Base-by-base conservation (phyloP, 2,329 filamentous ascomycete genomes). In the Teratosphaeriaceae sp. region DNA sequence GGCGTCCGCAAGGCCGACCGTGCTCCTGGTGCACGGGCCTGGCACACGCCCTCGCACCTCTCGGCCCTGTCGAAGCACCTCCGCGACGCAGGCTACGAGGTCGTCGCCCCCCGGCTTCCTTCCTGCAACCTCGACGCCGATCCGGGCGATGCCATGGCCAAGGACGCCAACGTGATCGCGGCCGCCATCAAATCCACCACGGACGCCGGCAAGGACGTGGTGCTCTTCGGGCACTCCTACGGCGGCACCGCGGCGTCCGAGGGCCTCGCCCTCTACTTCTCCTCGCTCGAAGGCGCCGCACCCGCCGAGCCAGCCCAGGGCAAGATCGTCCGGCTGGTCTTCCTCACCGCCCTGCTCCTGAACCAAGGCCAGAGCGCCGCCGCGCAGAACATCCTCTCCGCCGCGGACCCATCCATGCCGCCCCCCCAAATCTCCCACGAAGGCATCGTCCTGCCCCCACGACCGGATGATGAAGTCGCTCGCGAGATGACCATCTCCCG, bases 141-240 rank as follows among this genome's bases (percentile, higher is more conserved):
- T 9, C 38, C 38, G 12, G 38, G 38, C 2, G 18, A 40, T 16
- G 38, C 38, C 2, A 5, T 40, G 5, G 11, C 5, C 19, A 22
- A 31, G 20, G 38, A 40, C 11, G 26, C 38, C 11, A 16, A 18
- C 13, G 38, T 24, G n/a, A 16, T 40, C 23, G 16, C 16, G 9
- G 15, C 8, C 12, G 16, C 24, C 9, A 29, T 40, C 26, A 6
- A 7, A 6, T 30, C n/a, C 13, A 24, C 31, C 9, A 31, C 38
- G 5, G 13, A 18, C 7, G n/a, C 26, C 12, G 38, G 23, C 12
- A 40, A 40, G 26, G 22, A 40, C 22, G 23, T 40, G 8, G 38
- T 40, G 6, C 8, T 40, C 12, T 20, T 40, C 15, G 31, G 30
- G 38, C 38, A 40, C 38, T 29, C 22, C 19, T 40, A 40, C 8